phyloP scores from a whole-genome alignment of 257 asterid genomes.

The Solanum gracilifrons region DNA sequence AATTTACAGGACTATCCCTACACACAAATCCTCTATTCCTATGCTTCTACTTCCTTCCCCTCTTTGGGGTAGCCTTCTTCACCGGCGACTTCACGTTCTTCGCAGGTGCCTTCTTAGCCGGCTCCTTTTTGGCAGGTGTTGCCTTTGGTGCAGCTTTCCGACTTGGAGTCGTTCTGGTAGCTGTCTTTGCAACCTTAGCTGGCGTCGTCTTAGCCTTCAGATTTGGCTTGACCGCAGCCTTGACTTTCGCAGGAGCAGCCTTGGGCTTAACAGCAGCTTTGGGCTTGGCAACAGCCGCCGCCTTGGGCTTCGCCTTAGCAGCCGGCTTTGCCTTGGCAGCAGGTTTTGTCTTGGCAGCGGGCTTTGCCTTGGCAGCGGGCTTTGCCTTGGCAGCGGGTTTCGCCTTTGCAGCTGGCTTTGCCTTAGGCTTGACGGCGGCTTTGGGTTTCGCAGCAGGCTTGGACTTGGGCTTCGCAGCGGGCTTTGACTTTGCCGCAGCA shows the following conservation, averaged over 20 bases:
- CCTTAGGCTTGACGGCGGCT: neutral
- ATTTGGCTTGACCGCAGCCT: conserved; percentile 34
- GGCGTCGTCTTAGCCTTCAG: conserved; percentile 36
- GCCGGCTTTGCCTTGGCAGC: conserved; percentile 24
- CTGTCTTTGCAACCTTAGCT: conserved; percentile 39
- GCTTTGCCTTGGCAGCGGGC: conserved; percentile 15
- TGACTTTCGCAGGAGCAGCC: conserved; percentile 39
- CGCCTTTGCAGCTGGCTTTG: conserved; percentile 22
- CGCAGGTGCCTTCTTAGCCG: conserved; percentile 27
- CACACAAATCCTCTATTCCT: conserved; percentile 16
- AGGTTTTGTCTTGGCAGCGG: conserved; percentile 15
- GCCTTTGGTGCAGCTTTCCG: conserved; percentile 24
- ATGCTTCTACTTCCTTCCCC: conserved; percentile 28
- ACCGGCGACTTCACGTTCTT: conserved; percentile 28
- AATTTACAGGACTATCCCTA: conserved; percentile 44
- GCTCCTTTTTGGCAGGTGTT: conserved; percentile 25
- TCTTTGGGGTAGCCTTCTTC: conserved; percentile 26
- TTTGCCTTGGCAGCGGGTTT: conserved; percentile 30
- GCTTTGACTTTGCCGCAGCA: conserved; percentile 6
- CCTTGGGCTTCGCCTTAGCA: conserved; percentile 10
- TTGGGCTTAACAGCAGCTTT: conserved; percentile 8
- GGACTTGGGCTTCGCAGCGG: conserved; percentile 15
- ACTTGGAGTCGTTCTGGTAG: conserved; percentile 40
- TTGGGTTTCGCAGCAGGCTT: neutral
- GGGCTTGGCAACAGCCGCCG: conserved; percentile 1